Percentiles rank a stretch among this genome's conserved stretches.
Evolutionary conservation across 1,284 basidiomycete species (phyloP).

Genomic region (Pterula multifida): DNA sequence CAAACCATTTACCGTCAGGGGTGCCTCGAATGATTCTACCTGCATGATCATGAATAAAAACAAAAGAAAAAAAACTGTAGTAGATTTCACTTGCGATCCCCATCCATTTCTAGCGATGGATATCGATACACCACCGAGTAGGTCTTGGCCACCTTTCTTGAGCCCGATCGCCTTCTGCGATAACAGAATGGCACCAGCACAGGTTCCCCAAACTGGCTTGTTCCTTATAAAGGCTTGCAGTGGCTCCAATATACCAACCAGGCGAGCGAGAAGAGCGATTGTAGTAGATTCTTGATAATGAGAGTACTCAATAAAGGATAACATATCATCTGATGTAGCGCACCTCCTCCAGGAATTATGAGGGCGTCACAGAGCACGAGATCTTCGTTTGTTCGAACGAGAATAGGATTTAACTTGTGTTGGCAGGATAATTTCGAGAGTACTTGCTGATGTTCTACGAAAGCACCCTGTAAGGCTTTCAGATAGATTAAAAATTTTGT

Average conservation of each 20-base stretch:
- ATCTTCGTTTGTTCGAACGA: conserved; percentile 71
- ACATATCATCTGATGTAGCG: conserved; percentile 11
- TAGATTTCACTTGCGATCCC: conserved; percentile 56
- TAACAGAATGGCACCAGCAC: conserved; percentile 92
- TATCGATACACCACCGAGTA: conserved; percentile 76
- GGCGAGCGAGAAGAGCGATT: conserved; percentile 76
- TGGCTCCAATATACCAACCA: conserved; percentile 72
- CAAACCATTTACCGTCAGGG: conserved; percentile 57
- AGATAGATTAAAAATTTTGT: conserved; percentile 6
- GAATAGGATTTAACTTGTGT: conserved; percentile 35
- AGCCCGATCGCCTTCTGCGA: conserved; percentile 62
- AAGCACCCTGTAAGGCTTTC: conserved; percentile 87
- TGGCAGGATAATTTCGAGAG: conserved; percentile 45
- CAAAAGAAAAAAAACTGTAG: conserved; percentile 1
- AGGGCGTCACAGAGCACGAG: conserved; percentile 72
- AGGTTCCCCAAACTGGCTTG: conserved; percentile 91
- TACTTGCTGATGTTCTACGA: conserved; percentile 75
- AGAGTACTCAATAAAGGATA: neutral
- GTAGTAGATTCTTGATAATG: conserved; percentile 72
- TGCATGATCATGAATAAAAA: conserved; percentile 43
- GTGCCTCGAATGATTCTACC: conserved; percentile 86
- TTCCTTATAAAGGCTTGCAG: conserved; percentile 56
- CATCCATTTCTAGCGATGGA: conserved; percentile 85
- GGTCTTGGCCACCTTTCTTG: conserved; percentile 82
- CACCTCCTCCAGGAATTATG: conserved; percentile 86